Base-by-base conservation (phyloP, 192 early-diverging fungal genomes). In the Dissophora globulifera region DNA sequence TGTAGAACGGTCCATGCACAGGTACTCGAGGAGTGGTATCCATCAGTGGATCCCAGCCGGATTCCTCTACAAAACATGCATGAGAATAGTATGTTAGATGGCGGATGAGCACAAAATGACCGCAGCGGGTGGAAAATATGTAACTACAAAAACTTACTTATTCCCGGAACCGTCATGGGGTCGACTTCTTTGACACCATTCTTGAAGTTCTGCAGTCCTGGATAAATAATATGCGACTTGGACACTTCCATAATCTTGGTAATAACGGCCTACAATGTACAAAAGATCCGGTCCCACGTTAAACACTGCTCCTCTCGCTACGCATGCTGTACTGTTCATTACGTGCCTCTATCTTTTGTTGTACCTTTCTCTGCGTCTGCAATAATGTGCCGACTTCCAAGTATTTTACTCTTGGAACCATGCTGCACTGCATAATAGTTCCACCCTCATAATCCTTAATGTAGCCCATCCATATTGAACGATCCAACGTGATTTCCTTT, bases 401-500 rank as follows among this genome's bases (percentile, higher is more conserved):
- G 74, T 98, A 98, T 45, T 91, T 88, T 50, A 98, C 92, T 78
- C 88, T 93, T n/a, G 89, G 91, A 25, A 97, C 83, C 85, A 96
- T 92, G 5, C 93, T 89, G 82, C 95, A 97, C 92, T 94, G 94
- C 95, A 99, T 96, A 17, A 99, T 84, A 9, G 96, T 99, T 38
- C 96, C 98, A 15, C 96, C 97, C 66, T 97, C 96, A 72, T 99
- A 99, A 82, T 99, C 98, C 69, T 99, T 99, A 74, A 99, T 98
- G 71, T 98, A 98, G 1, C 97, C 97, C 69, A 97, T 90, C 98
- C 98, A 99, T 50, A 93, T 82, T 23, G 86, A 82, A 59, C 92
- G 92, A 59, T 98, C 96, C 61, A 99, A 81, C 16, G 95, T 94
- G 41, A 99, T 96, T 19, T 99, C 97, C 13, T 94, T 95, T 17